Evolutionary conservation across 352 stramenopile species (phyloP), one percentile per base, ranked within the genome.

Genomic region (Elongisporangium prolatum): DNA sequence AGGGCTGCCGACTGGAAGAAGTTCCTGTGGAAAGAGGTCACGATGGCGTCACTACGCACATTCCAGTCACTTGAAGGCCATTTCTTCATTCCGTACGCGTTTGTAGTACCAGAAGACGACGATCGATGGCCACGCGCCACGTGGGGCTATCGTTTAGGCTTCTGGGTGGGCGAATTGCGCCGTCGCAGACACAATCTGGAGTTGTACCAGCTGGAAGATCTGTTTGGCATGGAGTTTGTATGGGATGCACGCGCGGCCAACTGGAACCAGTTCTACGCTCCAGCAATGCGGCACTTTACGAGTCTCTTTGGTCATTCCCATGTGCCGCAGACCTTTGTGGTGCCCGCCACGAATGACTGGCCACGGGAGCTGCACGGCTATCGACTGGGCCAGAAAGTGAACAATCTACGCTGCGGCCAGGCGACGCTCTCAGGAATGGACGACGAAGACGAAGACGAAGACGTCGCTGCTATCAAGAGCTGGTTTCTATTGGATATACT

Each of bases 391-490:
- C 71, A 80, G 48, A 80, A 77, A 38, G 63, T 80, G 34, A 80
- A 75, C 54, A 79, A 80, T 25, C 44, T 80, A 62, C 71, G 71
- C 21, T 73, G 62, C 21, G 54, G 70, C 7, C 52, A 67, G 8
- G 57, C 52, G 11, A 44, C 61, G 16, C 44, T 44, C 3, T 52
- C 56, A 3, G 63, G 55, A 34, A 17, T 50, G 3, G 34, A 58
- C n/a, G 63, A 48, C 2, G 55, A 61, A 16, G 52, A 54, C 21
- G 64, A 69, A 38, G 57, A 64, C 56, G 58, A 74, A 44, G 68
- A 79, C 17, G 61, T 80, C 37, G 68, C 76, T 38, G 50, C 77
- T 21, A 67, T 80, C 68, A 80, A 75, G 60, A 80, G 65, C 57
- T 80, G 71, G 68, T 47, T 80, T 44, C 57, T 80, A 24, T 63